A percentile compares a stretch with the other conserved stretches of the same genome.
phyloP scores from a whole-genome alignment of 306 rosid genomes.

The Malus sylvestris region DNA sequence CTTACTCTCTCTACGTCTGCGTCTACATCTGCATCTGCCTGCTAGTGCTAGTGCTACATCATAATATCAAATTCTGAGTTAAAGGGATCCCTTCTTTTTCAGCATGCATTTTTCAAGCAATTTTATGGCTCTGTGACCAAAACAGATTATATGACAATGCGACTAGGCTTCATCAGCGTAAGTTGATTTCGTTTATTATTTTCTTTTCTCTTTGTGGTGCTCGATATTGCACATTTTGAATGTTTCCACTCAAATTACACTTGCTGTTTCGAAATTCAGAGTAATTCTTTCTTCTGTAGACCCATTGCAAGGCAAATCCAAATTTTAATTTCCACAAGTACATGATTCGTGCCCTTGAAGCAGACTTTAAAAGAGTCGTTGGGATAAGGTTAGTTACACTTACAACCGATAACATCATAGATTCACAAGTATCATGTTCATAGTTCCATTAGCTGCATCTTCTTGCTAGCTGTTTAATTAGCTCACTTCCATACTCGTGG shows the following conservation, averaged over 20 bases:
- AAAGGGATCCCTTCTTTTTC: not conserved
- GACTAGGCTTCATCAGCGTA: constrained; percentile 31
- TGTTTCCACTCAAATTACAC: too few relatives aligned
- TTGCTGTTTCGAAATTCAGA: not conserved
- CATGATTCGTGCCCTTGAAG: constrained; percentile 32
- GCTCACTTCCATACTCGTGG: not conserved
- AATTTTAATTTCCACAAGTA: constrained; percentile 31
- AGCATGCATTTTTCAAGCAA: constrained; percentile 30
- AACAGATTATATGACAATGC: constrained; percentile 25
- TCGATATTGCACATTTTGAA: not conserved
- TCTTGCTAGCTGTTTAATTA: not conserved
- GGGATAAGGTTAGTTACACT: constrained; percentile 24
- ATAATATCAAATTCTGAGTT: too few relatives aligned
- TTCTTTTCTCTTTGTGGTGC: not conserved
- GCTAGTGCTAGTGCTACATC: too few relatives aligned
- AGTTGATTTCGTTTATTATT: not conserved
- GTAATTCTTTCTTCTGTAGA: not conserved
- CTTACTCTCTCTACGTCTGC: not conserved
- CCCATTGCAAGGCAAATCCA: constrained; percentile 27
- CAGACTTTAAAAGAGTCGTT: constrained; percentile 31
- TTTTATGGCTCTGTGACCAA: constrained; percentile 28
- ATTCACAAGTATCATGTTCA: not conserved
- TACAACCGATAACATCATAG: too few relatives aligned
- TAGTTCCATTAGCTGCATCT: not conserved
- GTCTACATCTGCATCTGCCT: too few relatives aligned